These are phyloP conservation scores for Starmera amethionina DNA, from an alignment of 805 yeast genomes.

Conservation along the genomic window DNA sequence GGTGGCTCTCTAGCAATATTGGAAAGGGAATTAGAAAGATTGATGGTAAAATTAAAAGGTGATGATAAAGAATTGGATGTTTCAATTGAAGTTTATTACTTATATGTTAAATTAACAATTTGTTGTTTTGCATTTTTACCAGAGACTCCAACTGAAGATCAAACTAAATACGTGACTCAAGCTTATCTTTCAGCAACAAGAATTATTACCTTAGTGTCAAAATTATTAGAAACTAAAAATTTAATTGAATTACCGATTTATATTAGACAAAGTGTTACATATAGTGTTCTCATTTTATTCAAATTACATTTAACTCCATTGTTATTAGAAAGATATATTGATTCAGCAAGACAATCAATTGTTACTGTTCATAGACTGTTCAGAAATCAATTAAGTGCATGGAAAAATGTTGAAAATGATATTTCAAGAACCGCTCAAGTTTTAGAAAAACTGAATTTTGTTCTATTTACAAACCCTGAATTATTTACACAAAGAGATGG, in stretches of 20 bases:
- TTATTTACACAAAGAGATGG: slow-evolving; percentile 63
- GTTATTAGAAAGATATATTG: slow-evolving; percentile 56
- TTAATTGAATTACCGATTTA: slow-evolving; percentile 81
- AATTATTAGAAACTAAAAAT: slow-evolving; percentile 54
- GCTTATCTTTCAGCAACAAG: slow-evolving; percentile 78
- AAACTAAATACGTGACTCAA: slow-evolving; percentile 70
- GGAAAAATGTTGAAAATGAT: slow-evolving; percentile 82
- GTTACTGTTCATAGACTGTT: slow-evolving; percentile 86
- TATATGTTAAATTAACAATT: slow-evolving; percentile 71
- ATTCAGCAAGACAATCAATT: slow-evolving; percentile 85
- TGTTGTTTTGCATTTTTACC: slow-evolving; percentile 87
- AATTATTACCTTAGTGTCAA: slow-evolving; percentile 68
- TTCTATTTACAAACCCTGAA: slow-evolving; percentile 79
- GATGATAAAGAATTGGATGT: slow-evolving; percentile 38
- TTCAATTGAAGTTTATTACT: slow-evolving; percentile 59
- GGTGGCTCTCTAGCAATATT: slow-evolving; percentile 71
- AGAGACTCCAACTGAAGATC: slow-evolving; percentile 83
- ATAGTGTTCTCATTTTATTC: slow-evolving; percentile 70
- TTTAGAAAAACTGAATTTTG: slow-evolving; percentile 79
- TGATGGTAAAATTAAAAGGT: slow-evolving; percentile 56
- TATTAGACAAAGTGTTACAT: slow-evolving; percentile 77
- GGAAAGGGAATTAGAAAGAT: slow-evolving; percentile 67
- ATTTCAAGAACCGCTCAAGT: slow-evolving; percentile 87
- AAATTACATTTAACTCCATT: slow-evolving; percentile 73
- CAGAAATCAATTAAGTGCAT: slow-evolving; percentile 81